Base-by-base conservation (phyloP, 345 rosid genomes). In the Ricinus communis region DNA sequence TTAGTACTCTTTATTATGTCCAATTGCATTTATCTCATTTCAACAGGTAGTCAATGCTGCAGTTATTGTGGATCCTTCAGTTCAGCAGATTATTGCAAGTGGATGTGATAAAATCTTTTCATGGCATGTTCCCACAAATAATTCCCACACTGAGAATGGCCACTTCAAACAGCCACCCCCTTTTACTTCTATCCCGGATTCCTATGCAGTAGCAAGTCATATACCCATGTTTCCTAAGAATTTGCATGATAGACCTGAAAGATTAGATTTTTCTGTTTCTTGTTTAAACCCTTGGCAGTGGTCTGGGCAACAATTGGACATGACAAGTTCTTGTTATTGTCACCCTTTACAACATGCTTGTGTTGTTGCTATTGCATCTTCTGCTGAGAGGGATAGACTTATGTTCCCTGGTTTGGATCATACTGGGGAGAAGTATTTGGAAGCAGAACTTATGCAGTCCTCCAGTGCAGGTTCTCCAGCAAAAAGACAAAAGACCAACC, bases 291-390 rank as follows among this genome's bases (percentile, higher is more conserved):
- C 96, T 31, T 82, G 85, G 91, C 77, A 77, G 70, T 91, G 97
- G 93, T 73, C 80, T 76, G 50, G 78, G 51, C 84, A 82, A 24
- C 76, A 58, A 31, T 14, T 62, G 56, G 51, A 74, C 47, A 12
- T 15, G 24, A 9, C 52, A 53, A 79, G 53, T 61, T 76, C 78
- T 65, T 73, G 69, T 77, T 68, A 73, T 61, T 87, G 87, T 85
- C 96, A 91, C 70, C 98, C 96, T 16, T 76, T 93, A 65, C 74
- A 81, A 38, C 97, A 93, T 83, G 96, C 97, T 79, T 83, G 88
- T 27, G 75, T 91, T 14, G 91, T 88, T 77, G 93, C 95, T 21
- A 86, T 94, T 66, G 96, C 90, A 85, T 82, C 91, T 47, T 87
- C 98, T 81, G 85, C 97, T 49, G 87, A 88, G 27, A 84, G 93